Conservation (phyloP, 805 yeast genomes). For the Vanderwaltozyma verrucispora region DNA sequence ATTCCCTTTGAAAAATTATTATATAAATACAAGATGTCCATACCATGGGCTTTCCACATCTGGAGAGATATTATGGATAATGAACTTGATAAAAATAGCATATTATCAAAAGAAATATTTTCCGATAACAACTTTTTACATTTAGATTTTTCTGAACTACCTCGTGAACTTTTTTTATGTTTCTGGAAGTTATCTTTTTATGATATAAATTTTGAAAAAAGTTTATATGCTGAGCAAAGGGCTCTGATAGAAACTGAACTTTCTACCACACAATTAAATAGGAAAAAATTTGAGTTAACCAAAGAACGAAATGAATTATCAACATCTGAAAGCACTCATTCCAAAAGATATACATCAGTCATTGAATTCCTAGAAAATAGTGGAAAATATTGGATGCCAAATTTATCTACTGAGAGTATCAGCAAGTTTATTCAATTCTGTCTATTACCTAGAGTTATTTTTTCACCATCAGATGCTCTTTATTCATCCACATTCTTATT, state of each 20-base stretch:
- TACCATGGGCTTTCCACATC: slow-evolving; percentile 63
- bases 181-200: slow-evolving; percentile 71
- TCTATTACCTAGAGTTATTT: slow-evolving; percentile 63
- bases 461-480: slow-evolving; percentile 76
- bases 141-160: slow-evolving; percentile 23
- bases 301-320: no score
- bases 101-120: slow-evolving; percentile 6
- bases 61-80: slow-evolving; percentile 48
- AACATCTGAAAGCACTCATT: no score
- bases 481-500: slow-evolving; percentile 54
- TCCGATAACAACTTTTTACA: slow-evolving; percentile 9
- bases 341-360: no score
- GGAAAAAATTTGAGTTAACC: no score
- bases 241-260: slow-evolving; percentile 9
- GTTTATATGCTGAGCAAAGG: slow-evolving; percentile 40
- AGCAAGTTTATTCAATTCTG: slow-evolving; percentile 47
- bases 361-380: not conserved
- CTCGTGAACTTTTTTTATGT: slow-evolving; percentile 38
- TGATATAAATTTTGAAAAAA: slow-evolving; percentile 50
- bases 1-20: slow-evolving; percentile 34
- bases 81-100: slow-evolving; percentile 10
- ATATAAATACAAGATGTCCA: slow-evolving; percentile 35
- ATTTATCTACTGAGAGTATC: slow-evolving; percentile 15
- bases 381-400: slow-evolving; percentile 7
- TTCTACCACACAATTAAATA: no score